Evolutionary conservation across 129 eudicot species (phyloP), one percentile per base, ranked within the genome.

Genomic region (Silybum marianum): DNA sequence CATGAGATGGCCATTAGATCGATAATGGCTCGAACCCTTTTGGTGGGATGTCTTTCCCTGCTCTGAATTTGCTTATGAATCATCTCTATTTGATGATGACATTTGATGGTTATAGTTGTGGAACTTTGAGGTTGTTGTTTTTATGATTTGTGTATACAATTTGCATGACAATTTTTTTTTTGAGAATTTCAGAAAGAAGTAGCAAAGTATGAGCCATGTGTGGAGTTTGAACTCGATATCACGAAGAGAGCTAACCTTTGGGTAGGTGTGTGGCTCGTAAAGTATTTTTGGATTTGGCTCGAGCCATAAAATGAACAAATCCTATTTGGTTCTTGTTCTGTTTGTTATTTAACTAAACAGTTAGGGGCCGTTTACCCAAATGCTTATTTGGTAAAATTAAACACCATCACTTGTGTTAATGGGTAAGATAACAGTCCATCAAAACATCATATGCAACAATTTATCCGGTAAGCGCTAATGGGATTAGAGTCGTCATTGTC

Each of bases 51-150:
- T 73, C 40, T 28, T 73, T 4, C 38, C 18, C 23, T 42, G 25
- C 58, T 73, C 66, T 71, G 78, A 74, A 40, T 83, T 76, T 42
- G 68, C 46, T 14, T 13, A 4, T 82, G 65, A 58, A 28, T 54
- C 42, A 42, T 70, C 40, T 73, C 19, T 36, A 24, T 65, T 2
- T 80, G 67, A 58, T 18, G 66, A 58, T 73, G 80, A 74, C 69
- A 67, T 81, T 40, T 79, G 83, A 22, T 79, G 18, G 24, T 19
- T 51, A 51, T 76, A 69, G 13, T 75, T 32, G 68, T 34, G 77
- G 65, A 75, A 75, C 76, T 80, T 72, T 72, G 40, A n/a, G 32
- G 46, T 46, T 4, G 63, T 54, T 23, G 12, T 62, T 42, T 39
- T 11, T 40, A 63, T 73, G 23, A 62, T n/a, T 32, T 9, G 19